Base-by-base conservation (phyloP, 75 land plant species). In the Larix kaempferi region DNA sequence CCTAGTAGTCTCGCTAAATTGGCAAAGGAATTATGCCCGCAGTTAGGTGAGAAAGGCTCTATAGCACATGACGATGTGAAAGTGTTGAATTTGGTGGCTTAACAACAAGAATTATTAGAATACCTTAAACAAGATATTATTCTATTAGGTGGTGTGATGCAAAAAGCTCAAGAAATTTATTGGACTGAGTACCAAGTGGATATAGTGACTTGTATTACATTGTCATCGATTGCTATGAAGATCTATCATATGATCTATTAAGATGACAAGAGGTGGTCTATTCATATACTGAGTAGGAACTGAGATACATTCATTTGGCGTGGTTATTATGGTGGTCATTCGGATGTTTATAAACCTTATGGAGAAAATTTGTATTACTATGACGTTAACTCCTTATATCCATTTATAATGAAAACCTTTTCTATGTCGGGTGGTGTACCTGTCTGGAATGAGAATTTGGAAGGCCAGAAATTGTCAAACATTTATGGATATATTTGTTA, bases 321-420 rank as follows among this genome's bases (percentile, higher is more conserved):
- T 62, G 79, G 79, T 3, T 78, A 78, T 25, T 78, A 62, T 55
- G 71, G 69, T 17, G 79, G 64, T 1, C 62, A 76, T 29, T 35
- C 35, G 21, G 35, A 76, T 58, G 2, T 27, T 6, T 76, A 76
- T 57, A 76, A n/a, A 0, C 77, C 64, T 27, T 76, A 76, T 57
- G 77, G 77, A 5, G 33, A 22, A 22, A 57, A 26, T 14, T 33
- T 76, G 0, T 76, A 55, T 27, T 76, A 59, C 61, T 76, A 59
- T 29, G 77, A 76, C 4, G 77, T 76, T 0, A 76, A 76, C 64
- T 76, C 77, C 7, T 57, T 76, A 76, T 76, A 76, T 57, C 77
- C 62, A 22, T 58, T 25, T 76, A 58, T 58, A 25, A 76, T 76
- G 77, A 76, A 56, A 59, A 56, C 29, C 15, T 71, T 29, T 71